Evolutionary conservation across 2,329 filamentous ascomycete species (phyloP).

Genomic region (Aspergillus sp.): DNA sequence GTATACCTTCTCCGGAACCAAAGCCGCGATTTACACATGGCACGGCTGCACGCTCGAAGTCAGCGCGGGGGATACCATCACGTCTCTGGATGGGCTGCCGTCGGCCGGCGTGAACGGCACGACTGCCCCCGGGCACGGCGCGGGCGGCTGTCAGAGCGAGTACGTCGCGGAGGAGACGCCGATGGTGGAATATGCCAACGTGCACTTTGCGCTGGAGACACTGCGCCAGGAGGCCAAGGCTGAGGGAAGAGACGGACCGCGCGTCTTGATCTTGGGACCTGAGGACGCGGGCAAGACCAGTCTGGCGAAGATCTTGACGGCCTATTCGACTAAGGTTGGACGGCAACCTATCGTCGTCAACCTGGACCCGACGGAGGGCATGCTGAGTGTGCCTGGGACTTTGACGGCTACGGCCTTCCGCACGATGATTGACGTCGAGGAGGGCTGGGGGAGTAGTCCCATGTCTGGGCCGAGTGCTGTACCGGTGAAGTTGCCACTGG

Average conservation of each 20-base stretch:
- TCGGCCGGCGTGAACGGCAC: constrained; percentile 22
- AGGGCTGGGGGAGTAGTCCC: constrained; percentile 85
- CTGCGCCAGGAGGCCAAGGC: constrained; percentile 63
- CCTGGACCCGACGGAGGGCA: constrained; percentile 75
- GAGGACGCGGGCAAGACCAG: constrained; percentile 81
- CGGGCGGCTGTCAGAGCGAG: constrained; percentile 66
- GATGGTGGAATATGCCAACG: constrained; percentile 75
- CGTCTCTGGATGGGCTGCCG: constrained; percentile 28
- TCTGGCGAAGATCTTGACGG: constrained; percentile 71
- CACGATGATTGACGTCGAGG: constrained; percentile 82
- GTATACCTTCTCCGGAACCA: constrained; percentile 78
- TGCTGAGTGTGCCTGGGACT: constrained; percentile 76
- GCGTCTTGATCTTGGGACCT: constrained; percentile 81
- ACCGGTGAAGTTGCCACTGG: constrained; percentile 87
- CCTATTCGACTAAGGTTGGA: constrained; percentile 73
- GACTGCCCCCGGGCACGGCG: constrained; percentile 32
- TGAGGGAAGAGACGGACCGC: constrained; percentile 61
- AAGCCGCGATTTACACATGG: constrained; percentile 89
- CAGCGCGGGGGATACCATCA: constrained; percentile 57
- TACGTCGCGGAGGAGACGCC: constrained; percentile 77
- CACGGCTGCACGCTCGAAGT: constrained; percentile 85
- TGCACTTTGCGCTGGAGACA: constrained; percentile 81
- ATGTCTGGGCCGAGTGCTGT: constrained; percentile 86
- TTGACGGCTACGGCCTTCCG: constrained; percentile 84
- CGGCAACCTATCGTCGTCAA: constrained; percentile 81